Evolutionary conservation across 192 early-diverging fungal species (phyloP), one percentile per base, ranked within the genome.

Genomic region (Gamsiella multidivaricata): DNA sequence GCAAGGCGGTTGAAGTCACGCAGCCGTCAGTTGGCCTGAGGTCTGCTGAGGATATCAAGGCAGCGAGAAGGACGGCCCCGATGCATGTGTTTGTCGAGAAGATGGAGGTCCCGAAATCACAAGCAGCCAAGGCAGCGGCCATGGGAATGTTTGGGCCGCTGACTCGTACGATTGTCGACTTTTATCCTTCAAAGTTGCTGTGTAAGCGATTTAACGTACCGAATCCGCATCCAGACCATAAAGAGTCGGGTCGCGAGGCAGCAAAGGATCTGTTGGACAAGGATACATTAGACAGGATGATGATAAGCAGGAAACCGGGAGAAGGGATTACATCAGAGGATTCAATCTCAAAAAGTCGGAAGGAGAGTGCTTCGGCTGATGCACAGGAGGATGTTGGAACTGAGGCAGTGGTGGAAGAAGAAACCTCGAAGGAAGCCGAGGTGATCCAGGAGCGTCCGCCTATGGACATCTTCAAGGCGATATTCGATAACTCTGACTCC

Each of bases 401-500:
- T 14, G 41, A 36, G 3, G 31, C 32, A 5, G 23, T 37, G 22
- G 31, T 43, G 26, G 42, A 55, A 22, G 72, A 69, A n/a, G 39
- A 41, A 5, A 51, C 59, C 18, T 45, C 54, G 17, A 58, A 65
- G 45, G 43, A 52, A 17, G 54, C 45, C 4, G 55, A 56, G 36
- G 45, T 69, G 10, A 56, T 84, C 25, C 69, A 73, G 47, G 87
- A 87, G 47, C 80, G 92, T 51, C 92, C 93, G 4, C 70, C 93
- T 2, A 93, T 95, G 89, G 94, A 95, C 79, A 87, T 95, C 2
- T 95, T 95, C 61, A 93, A 93, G 75, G 90, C 92, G 6, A 95
- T 95, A 45, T 95, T 95, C 81, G 87, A 83, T 50, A 70, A 84
- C 5, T 83, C 80, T 15, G 84, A 87, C 41, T 86, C 83, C 3